These are phyloP conservation scores for Salix exigua DNA, from an alignment of 345 rosid species.

Conservation along the genomic window DNA sequence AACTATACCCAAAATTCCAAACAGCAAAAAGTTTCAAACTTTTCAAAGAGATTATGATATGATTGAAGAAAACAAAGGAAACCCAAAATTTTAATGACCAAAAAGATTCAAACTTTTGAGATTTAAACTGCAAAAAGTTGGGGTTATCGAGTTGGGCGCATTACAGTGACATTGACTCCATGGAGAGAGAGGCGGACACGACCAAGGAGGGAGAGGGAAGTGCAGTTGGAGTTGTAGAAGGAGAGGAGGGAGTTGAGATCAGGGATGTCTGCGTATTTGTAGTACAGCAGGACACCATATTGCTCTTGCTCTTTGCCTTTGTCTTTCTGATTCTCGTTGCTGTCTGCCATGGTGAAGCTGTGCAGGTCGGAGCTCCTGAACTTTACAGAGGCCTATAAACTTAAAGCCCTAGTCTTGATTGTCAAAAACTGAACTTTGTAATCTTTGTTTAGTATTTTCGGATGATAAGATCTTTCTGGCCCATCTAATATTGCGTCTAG, in stretches of 20 bases:
- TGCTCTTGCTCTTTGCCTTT: constrained; percentile 24
- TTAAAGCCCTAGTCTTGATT: not conserved
- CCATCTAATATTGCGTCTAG: too few relatives aligned
- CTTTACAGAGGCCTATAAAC: not conserved
- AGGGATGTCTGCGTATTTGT: constrained; percentile 58
- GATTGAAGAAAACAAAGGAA: not conserved
- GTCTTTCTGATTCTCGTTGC: not conserved
- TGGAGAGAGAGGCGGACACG: constrained; percentile 74
- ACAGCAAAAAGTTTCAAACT: not conserved
- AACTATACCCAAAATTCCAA: not conserved
- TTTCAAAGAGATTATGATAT: not conserved
- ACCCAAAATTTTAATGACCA: not conserved
- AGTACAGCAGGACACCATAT: constrained; percentile 75
- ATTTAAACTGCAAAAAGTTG: not conserved
- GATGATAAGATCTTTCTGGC: not conserved
- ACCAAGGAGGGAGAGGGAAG: constrained; percentile 67
- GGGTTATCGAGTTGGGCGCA: not conserved
- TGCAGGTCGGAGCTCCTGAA: not conserved
- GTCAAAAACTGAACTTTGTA: not conserved
- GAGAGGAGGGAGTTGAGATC: constrained; percentile 59
- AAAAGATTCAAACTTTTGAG: not conserved
- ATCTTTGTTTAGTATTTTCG: not conserved
- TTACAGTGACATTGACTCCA: constrained; percentile 92
- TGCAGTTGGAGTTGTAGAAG: constrained; percentile 77
- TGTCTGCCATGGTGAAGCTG: constrained; percentile 2